Evolutionary conservation across 495 filamentous ascomycete species (phyloP).

Genomic region (Aspergillus taichungensis): DNA sequence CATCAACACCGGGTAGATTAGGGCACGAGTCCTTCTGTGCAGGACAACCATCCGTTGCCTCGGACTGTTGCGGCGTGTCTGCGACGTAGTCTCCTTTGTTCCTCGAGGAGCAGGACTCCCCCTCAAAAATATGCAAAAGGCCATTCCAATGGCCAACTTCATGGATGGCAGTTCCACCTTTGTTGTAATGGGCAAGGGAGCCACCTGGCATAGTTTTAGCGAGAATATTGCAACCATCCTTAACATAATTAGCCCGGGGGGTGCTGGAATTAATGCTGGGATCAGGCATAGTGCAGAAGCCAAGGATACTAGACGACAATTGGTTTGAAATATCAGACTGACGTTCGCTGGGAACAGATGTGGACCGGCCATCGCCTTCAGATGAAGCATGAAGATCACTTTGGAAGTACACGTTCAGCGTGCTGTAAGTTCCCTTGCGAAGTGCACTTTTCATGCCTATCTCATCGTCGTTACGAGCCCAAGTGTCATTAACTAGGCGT

Average conservation of each 20-base stretch:
- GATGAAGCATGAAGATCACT: constrained; percentile 31
- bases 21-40: constrained; percentile 40
- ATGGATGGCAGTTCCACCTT: constrained; percentile 44
- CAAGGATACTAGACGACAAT: constrained; percentile 30
- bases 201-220: constrained; percentile 42
- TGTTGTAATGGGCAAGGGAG: constrained; percentile 33
- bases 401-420: constrained; percentile 47
- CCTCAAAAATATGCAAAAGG: constrained; percentile 48
- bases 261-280: constrained; percentile 26
- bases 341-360: not conserved
- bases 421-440: constrained; percentile 41
- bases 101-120: constrained; percentile 30
- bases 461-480: constrained; percentile 55
- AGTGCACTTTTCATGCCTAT: constrained; percentile 55
- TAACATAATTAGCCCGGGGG: constrained; percentile 29
- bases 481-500: constrained; percentile 62
- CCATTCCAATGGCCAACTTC: constrained; percentile 55
- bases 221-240: constrained; percentile 47
- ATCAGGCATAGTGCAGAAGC: constrained; percentile 42
- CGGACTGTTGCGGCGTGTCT: constrained; percentile 44
- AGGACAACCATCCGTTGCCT: constrained; percentile 43
- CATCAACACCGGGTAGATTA: constrained; percentile 33
- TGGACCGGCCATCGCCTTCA: constrained; percentile 11
- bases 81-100: constrained; percentile 42
- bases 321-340: constrained; percentile 7